A percentile compares a stretch with the other conserved stretches of the same genome.
Evolutionary conservation across 164 flowering plant genomes (phyloP).

Genomic region (Vitis rupestris): DNA sequence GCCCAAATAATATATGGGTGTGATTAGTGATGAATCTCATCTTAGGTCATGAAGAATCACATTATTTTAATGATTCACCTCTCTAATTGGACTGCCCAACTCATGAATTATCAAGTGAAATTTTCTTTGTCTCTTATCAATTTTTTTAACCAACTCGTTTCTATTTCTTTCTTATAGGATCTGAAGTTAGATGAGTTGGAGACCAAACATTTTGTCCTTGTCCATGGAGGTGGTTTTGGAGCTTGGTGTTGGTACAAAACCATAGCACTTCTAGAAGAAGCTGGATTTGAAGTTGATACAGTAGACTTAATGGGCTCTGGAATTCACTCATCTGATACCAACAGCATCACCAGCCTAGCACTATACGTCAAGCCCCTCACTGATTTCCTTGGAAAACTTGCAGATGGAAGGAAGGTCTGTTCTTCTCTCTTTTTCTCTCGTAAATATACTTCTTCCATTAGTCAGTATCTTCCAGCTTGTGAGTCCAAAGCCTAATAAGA

Average conservation of each 20-base stretch:
- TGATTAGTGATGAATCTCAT: no score
- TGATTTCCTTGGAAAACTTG: conserved; percentile 44
- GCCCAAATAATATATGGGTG: no score
- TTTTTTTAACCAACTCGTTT: background rate
- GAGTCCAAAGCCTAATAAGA: no score
- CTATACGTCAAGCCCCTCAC: conserved; percentile 62
- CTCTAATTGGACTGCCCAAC: no score
- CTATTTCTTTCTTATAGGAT: conserved; percentile 29
- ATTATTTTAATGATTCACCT: no score
- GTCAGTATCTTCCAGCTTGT: no score
- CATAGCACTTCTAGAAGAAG: conserved; percentile 58
- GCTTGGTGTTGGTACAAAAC: conserved; percentile 93
- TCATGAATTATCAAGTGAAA: no score
- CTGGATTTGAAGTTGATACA: conserved; percentile 62
- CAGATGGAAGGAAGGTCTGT: conserved; percentile 57
- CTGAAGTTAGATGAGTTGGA: conserved; percentile 42
- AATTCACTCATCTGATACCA: conserved; percentile 52
- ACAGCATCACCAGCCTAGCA: conserved; percentile 48
- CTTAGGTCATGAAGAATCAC: no score
- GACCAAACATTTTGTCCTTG: conserved; percentile 60
- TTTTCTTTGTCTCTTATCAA: no score
- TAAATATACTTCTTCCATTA: no score
- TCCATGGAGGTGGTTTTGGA: conserved; percentile 84
- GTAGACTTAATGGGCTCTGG: conserved; percentile 73
- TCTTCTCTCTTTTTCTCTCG: background rate